Base-by-base conservation (phyloP, 257 asterid genomes). In the Scutellaria minor region DNA sequence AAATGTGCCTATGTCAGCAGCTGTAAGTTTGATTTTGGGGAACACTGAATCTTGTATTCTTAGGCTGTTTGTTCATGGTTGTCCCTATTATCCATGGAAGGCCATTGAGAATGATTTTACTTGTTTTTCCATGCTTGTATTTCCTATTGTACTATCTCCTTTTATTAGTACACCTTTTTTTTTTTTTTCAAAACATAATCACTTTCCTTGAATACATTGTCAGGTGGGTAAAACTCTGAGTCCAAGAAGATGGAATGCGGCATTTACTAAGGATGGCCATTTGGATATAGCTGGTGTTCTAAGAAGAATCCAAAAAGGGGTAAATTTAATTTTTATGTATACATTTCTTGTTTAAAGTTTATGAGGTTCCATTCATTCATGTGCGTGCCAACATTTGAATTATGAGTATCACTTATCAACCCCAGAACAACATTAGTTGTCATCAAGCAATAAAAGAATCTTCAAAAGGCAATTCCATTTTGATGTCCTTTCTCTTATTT, bases 241-340 rank as follows among this genome's bases (percentile, higher is more conserved):
- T 81, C 86, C 89, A 44, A 93, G 98, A 85, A 93, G 97, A 81
- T 93, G 98, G 98, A 86, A 89, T 66, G 96, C 93, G 1, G 96
- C 98, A 77, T 87, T 93, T 83, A 57, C 90, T 66, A 71, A 45
- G 58, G 97, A 89, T 74, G 98, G 98, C 56, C 95, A 73, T 72
- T 75, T 93, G 85, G 98, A 93, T 75, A 91, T 93, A 70, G 96
- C 96, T 27, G 98, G 89, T 54, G 96, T 93, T 70, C 97, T 93
- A 54, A 83, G 96, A 82, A 86, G 98, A 85, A 91, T 93, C 77
- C 97, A 93, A 75, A 86, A 93, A 86, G 98, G 98, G 96, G 98
- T 93, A 83, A 75, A 44, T 74, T 75, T 35, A 42, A 52, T 61
- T 51, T 73, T 41, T 10, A 61, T 73, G 68, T 15, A 31, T 60